Base-by-base conservation (phyloP, 306 rosid species). In the apple (Malus domestica) region DNA sequence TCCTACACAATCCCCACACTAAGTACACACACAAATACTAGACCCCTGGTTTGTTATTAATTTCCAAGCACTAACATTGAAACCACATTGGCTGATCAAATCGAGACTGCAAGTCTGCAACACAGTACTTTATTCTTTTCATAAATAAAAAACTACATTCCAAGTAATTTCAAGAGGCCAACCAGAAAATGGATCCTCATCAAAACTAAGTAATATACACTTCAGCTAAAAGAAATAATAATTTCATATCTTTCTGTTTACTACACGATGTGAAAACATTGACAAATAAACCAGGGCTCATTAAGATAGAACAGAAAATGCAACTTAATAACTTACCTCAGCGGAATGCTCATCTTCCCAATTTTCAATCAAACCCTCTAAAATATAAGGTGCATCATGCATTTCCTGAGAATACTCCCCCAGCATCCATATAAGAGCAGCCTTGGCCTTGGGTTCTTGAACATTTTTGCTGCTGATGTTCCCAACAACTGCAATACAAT, bases 401-500 rank as follows among this genome's bases (percentile, higher is more conserved):
- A 96, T 96, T 76, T 96, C 98, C 80, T 87, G 97, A 74, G 98
- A 92, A 83, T 96, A 96, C 85, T 96, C 99, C 75, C 99, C 99
- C 84, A 96, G 75, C 97, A 96, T 96, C 98, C 99, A 96, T 86
- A 90, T 90, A 71, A 96, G 97, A 78, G 99, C 99, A 30, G 99
- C 98, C 85, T 96, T 96, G 70, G 97, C 99, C 90, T 92, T 89
- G 57, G 99, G 96, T 81, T 96, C 99, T 83, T 96, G 99, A 80
- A 96, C 87, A 77, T 96, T 96, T 83, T 90, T 89, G 87, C 98
- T 90, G 89, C 99, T 96, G 84, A 96, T 96, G 80, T 91, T 93
- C 71, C 99, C 99, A 80, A 96, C 99, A 67, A 96, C 99, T 46
- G 99, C 98, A 76, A 96, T 96, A 87, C 99, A 96, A 89, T 96